These are phyloP conservation scores for Cercophora scortea DNA, from an alignment of 495 filamentous ascomycete genomes.

Conservation along the genomic window DNA sequence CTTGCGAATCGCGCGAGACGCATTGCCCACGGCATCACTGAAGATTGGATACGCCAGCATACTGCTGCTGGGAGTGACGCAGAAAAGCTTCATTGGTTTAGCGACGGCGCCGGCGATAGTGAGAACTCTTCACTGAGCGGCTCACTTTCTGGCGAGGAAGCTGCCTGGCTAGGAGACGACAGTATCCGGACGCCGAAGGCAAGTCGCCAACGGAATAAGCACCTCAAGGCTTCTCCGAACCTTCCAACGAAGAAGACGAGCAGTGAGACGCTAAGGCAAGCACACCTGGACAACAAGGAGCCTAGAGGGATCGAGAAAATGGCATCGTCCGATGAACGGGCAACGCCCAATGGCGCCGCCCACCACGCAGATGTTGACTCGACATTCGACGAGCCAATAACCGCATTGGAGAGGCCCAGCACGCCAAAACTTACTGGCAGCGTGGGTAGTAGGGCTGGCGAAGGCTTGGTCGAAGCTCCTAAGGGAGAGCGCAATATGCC, in stretches of 20 bases:
- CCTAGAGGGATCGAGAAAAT: slow-evolving; percentile 22
- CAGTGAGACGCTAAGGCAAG: slow-evolving; percentile 58
- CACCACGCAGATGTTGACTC: slow-evolving; percentile 9
- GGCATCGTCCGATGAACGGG: slow-evolving; percentile 26
- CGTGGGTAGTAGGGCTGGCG: slow-evolving; percentile 2
- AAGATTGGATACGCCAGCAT: slow-evolving; percentile 73
- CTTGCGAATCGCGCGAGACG: slow-evolving; percentile 48
- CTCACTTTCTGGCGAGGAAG: slow-evolving; percentile 41
- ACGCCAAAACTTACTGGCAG: slow-evolving; percentile 19
- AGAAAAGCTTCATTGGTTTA: slow-evolving; percentile 65
- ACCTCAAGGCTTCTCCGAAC: slow-evolving; percentile 33
- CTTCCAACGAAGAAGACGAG: slow-evolving; percentile 44
- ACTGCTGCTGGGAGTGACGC: slow-evolving; percentile 52
- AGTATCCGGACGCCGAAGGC: slow-evolving; percentile 32
- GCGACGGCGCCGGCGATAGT: slow-evolving; percentile 62
- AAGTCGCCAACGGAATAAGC: slow-evolving; percentile 25
- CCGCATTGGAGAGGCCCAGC: slow-evolving; percentile 9
- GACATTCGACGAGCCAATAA: slow-evolving; percentile 17
- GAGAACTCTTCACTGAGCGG: slow-evolving; percentile 56
- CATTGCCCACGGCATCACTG: slow-evolving; percentile 55
- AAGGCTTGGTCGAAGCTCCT: slow-evolving; percentile 19
- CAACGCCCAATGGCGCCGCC: slow-evolving; percentile 3
- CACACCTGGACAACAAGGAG: slow-evolving; percentile 39
- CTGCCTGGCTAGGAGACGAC: slow-evolving; percentile 33
- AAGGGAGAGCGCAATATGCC: slow-evolving; percentile 35